Percentiles rank a stretch among this genome's conserved stretches.
These are phyloP conservation scores for Bacterosira constricta DNA, from an alignment of 108 stramenopile genomes.

Conservation along the genomic window DNA sequence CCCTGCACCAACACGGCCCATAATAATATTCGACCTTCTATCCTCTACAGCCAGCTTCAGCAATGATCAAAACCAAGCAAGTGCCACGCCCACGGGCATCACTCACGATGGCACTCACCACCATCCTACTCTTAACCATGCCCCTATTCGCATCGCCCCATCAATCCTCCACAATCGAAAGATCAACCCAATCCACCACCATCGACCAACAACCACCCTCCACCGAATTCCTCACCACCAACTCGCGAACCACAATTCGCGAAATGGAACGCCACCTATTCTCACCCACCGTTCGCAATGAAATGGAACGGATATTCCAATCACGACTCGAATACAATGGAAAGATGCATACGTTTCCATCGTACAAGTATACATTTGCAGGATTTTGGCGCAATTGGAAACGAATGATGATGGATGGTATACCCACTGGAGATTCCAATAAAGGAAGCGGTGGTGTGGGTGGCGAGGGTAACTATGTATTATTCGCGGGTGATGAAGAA, in stretches of 20 bases:
- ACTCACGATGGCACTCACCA: too few relatives aligned
- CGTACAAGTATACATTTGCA: slow-evolving; percentile 24
- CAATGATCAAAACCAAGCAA: too few relatives aligned
- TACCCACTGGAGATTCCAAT: slow-evolving; percentile 2
- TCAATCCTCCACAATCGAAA: too few relatives aligned
- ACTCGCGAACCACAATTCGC: slow-evolving; percentile 22
- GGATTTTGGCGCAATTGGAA: slow-evolving; percentile 45
- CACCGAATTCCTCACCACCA: slow-evolving; percentile 26
- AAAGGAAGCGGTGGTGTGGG: neutral
- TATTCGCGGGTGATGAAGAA: slow-evolving; percentile 22
- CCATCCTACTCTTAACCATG: too few relatives aligned
- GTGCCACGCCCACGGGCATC: too few relatives aligned
- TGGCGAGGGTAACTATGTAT: neutral
- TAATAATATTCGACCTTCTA: too few relatives aligned
- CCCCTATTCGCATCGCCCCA: too few relatives aligned
- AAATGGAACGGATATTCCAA: slow-evolving; percentile 21
- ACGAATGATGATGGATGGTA: slow-evolving; percentile 11
- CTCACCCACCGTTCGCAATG: slow-evolving; percentile 11
- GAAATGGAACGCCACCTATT: slow-evolving; percentile 30
- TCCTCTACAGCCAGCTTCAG: too few relatives aligned
- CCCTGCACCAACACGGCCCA: too few relatives aligned
- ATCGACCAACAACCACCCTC: too few relatives aligned
- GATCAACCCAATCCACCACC: too few relatives aligned
- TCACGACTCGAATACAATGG: slow-evolving; percentile 25
- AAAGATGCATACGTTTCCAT: slow-evolving; percentile 7